Evolutionary conservation across 257 asterid genomes (phyloP).

Genomic region (Solanum pinnatisectum): DNA sequence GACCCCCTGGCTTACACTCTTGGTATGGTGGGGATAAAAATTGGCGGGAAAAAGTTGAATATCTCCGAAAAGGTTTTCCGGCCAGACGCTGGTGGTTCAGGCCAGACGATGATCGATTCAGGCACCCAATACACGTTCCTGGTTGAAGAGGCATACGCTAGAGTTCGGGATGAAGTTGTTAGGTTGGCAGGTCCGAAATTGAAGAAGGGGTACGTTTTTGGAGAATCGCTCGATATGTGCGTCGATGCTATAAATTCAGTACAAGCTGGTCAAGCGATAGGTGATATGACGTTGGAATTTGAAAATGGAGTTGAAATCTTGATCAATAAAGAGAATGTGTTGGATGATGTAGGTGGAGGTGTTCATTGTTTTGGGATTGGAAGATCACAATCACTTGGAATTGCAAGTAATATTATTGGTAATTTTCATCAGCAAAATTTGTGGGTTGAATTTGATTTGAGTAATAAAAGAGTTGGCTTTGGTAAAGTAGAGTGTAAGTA

Average conservation of each 20-base stretch:
- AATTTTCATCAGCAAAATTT: conserved; percentile 77
- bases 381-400: conserved; percentile 56
- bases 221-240: conserved; percentile 68
- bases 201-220: conserved; percentile 45
- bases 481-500: conserved; percentile 51
- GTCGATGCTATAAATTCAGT: conserved; percentile 29
- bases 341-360: conserved; percentile 56
- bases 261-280: conserved; percentile 38
- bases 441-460: conserved; percentile 87
- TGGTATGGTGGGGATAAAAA: conserved; percentile 39
- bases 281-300: conserved; percentile 49
- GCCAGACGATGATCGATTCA: conserved; percentile 87
- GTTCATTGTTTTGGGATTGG: conserved; percentile 67
- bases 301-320: conserved; percentile 46
- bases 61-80: conserved; percentile 41
- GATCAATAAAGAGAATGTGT: conserved; percentile 26
- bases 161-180: conserved; percentile 42
- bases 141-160: conserved; percentile 50
- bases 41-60: conserved; percentile 46
- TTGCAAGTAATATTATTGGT: conserved; percentile 69
- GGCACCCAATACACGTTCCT: conserved; percentile 77
- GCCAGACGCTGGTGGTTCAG: conserved; percentile 69
- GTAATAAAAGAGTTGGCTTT: conserved; percentile 48
- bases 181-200: conserved; percentile 41
- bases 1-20: conserved; percentile 76